These are phyloP conservation scores for Neonothopanus nambi DNA, from an alignment of 1,284 basidiomycete species.

Conservation along the genomic window DNA sequence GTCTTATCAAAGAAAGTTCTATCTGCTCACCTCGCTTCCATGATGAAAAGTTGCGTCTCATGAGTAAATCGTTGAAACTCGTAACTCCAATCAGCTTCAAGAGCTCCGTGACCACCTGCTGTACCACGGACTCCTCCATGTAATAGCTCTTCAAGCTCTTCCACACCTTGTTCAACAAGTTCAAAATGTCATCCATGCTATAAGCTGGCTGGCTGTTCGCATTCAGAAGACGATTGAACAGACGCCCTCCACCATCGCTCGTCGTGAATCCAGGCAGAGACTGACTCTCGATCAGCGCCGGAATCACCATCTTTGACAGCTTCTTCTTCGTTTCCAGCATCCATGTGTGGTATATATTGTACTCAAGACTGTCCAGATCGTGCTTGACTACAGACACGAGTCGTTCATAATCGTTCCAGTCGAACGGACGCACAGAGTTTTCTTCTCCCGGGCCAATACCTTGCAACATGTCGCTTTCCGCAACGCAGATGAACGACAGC, in stretches of 20 bases:
- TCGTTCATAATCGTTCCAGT: conserved; percentile 97
- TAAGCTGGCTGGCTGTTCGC: conserved; percentile 86
- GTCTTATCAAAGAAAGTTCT: neutral
- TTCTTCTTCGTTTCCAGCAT: conserved; percentile 99
- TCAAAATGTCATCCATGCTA: conserved; percentile 98
- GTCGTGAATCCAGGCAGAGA: conserved; percentile 98
- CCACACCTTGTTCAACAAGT: conserved; percentile 97
- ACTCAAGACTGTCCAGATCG: conserved; percentile 97
- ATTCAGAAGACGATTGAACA: conserved; percentile 93
- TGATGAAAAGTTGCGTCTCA: conserved; percentile 98
- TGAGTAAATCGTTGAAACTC: conserved; percentile 97
- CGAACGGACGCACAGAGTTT: conserved; percentile 86
- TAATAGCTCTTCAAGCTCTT: conserved; percentile 99
- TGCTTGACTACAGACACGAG: conserved; percentile 98
- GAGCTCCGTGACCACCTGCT: conserved; percentile 95
- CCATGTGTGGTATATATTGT: conserved; percentile 99
- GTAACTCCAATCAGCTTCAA: conserved; percentile 96
- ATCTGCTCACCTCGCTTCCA: conserved; percentile 90
- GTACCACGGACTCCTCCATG: conserved; percentile 96
- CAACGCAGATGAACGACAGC: conserved; percentile 97
- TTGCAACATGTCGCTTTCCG: conserved; percentile 97
- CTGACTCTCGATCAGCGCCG: conserved; percentile 96
- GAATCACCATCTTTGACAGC: conserved; percentile 97
- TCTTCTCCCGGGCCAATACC: conserved; percentile 97
- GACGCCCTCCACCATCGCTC: conserved; percentile 87